Conservation (phyloP, 2,329 filamentous ascomycete genomes). For the Penicillium sp. region DNA sequence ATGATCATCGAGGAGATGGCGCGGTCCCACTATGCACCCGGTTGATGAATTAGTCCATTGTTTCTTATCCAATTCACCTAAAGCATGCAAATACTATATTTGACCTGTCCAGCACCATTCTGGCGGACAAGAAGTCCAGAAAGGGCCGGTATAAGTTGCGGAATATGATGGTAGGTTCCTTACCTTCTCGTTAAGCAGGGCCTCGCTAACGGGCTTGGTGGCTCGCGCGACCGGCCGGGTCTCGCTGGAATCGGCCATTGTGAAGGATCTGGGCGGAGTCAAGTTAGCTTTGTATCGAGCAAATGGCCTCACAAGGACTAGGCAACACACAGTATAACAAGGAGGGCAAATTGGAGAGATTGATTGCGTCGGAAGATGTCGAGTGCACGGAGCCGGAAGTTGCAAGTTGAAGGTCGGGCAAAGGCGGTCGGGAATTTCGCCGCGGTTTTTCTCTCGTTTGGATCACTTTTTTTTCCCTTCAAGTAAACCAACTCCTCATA, state of each 20-base stretch:
- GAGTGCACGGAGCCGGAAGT: slow-evolving; percentile 28
- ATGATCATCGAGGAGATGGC: slow-evolving; percentile 97
- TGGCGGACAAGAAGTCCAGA: background rate
- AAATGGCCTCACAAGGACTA: background rate
- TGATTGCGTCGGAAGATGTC: slow-evolving; percentile 17
- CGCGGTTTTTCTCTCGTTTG: slow-evolving; percentile 30
- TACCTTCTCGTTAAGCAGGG: slow-evolving; percentile 99
- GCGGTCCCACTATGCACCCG: slow-evolving; percentile 79
- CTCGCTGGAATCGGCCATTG: slow-evolving; percentile 60
- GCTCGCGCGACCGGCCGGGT: slow-evolving; percentile 64
- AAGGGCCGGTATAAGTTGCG: background rate
- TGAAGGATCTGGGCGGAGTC: slow-evolving; percentile 26
- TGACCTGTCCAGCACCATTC: background rate
- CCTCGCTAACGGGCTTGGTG: slow-evolving; percentile 86
- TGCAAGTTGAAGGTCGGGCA: slow-evolving; percentile 29
- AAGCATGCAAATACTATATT: too few species aligned
- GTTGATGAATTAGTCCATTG: slow-evolving; percentile 19
- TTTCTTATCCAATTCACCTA: background rate
- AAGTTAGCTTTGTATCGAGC: slow-evolving; percentile 14
- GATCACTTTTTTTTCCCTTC: slow-evolving; percentile 21
- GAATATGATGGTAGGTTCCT: background rate
- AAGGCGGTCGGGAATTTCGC: slow-evolving; percentile 45
- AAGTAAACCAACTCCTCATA: slow-evolving; percentile 11
- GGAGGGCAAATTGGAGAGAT: slow-evolving; percentile 19
- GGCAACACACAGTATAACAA: slow-evolving; percentile 19